These are phyloP conservation scores for Pichia californica DNA, from an alignment of 805 yeast genomes.

Conservation along the genomic window DNA sequence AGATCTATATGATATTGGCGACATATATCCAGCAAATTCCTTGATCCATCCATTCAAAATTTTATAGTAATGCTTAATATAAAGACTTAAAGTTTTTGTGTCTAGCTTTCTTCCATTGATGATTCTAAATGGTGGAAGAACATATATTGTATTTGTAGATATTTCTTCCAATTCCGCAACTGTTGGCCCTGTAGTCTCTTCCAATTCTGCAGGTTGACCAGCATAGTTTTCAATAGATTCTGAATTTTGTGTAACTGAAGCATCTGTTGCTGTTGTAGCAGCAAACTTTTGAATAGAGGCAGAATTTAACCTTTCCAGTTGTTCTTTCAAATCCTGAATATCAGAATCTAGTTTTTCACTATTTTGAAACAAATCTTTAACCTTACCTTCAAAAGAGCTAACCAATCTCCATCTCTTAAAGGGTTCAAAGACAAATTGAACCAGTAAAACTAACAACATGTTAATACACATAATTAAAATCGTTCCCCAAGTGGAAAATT, in stretches of 20 bases:
- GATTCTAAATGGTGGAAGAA: constrained; percentile 1
- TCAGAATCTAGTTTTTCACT: constrained; percentile 17
- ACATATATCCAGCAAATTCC: neutral
- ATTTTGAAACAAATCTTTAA: constrained; percentile 45
- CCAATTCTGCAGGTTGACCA: too few relatives aligned
- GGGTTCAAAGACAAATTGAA: constrained; percentile 88
- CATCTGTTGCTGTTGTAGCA: too few relatives aligned
- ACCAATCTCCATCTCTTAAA: constrained; percentile 84
- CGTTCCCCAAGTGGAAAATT: constrained; percentile 97
- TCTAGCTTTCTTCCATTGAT: neutral
- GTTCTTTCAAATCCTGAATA: constrained; percentile 15
- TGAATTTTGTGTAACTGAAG: too few relatives aligned
- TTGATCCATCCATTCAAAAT: neutral
- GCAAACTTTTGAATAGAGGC: too few relatives aligned
- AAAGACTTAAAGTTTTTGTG: neutral
- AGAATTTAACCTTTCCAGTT: constrained; percentile 8
- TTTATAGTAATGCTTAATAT: neutral
- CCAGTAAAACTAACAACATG: constrained; percentile 65
- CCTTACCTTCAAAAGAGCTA: constrained; percentile 75
- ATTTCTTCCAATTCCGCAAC: too few relatives aligned
- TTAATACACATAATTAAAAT: constrained; percentile 84
- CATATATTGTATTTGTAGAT: neutral
- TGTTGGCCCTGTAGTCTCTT: too few relatives aligned
- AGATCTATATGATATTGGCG: neutral
- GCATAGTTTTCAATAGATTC: too few relatives aligned